Percentiles rank a stretch among this genome's conserved stretches.
Evolutionary conservation across 495 filamentous ascomycete genomes (phyloP).

Genomic region (Aspergillus olivimuriae): DNA sequence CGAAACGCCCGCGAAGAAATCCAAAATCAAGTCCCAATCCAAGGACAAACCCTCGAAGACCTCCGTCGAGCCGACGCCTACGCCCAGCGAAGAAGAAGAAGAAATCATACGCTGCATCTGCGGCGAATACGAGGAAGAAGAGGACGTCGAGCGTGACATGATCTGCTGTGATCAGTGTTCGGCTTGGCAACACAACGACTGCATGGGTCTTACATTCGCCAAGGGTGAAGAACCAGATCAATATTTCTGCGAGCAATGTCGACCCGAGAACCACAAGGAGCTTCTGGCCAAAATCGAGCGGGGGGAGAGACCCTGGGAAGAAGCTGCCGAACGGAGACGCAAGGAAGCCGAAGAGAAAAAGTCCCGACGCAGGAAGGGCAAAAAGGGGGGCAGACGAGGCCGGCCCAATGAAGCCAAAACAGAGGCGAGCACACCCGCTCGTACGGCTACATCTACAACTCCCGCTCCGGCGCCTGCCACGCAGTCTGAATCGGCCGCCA

Average conservation of each 20-base stretch:
- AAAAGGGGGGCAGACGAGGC: constrained; percentile 36
- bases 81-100: constrained; percentile 58
- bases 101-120: constrained; percentile 90
- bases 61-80: constrained; percentile 44
- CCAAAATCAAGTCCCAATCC: constrained; percentile 53
- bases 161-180: constrained; percentile 88
- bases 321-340: constrained; percentile 48
- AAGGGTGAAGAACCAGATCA: constrained; percentile 65
- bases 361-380: constrained; percentile 41
- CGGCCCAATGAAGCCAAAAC: constrained; percentile 36
- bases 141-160: constrained; percentile 72
- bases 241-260: constrained; percentile 89
- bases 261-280: constrained; percentile 70
- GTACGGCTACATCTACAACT: constrained; percentile 23
- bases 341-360: constrained; percentile 45
- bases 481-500: constrained; percentile 16
- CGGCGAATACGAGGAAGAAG: constrained; percentile 77
- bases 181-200: constrained; percentile 95
- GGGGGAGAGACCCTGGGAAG: constrained; percentile 86
- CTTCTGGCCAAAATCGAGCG: constrained; percentile 65
- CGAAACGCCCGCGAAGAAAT: constrained; percentile 55
- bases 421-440: constrained; percentile 28
- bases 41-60: constrained; percentile 45
- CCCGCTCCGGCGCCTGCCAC: constrained; percentile 18
- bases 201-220: constrained; percentile 78